These are phyloP conservation scores for Steccherinum ochraceum DNA, from an alignment of 768 basidiomycete species.

Conservation along the genomic window DNA sequence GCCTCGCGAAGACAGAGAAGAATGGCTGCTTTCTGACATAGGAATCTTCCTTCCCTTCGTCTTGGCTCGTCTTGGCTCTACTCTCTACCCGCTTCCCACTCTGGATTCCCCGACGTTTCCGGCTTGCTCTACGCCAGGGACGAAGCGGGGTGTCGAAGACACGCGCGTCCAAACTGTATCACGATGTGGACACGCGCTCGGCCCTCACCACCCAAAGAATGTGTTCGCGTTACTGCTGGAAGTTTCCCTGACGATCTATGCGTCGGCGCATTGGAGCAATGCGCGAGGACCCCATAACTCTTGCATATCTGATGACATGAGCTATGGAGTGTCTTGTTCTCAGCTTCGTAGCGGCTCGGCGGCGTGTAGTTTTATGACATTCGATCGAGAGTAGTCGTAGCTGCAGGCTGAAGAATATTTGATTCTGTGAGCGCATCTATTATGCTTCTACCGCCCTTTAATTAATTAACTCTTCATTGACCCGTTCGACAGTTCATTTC, in stretches of 20 bases:
- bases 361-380: no score
- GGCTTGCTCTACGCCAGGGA: not conserved
- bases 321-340: not conserved
- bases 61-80: not conserved
- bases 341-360: no score
- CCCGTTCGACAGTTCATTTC: no score
- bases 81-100: not conserved
- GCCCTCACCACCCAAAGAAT: not conserved
- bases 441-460: no score
- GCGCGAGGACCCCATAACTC: not conserved
- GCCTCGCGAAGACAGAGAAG: not conserved
- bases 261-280: no score
- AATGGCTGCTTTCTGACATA: not conserved
- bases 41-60: not conserved
- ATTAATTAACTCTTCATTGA: no score
- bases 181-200: not conserved
- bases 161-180: not conserved
- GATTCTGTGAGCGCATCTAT: no score
- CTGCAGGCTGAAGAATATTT: no score
- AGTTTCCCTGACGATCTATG: no score
- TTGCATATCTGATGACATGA: not conserved
- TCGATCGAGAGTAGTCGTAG: no score
- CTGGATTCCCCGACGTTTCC: not conserved
- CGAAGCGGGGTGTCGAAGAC: not conserved
- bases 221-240: not conserved